Evolutionary conservation across 495 filamentous ascomycete species (phyloP), one percentile per base, ranked within the genome.

Genomic region (Recurvomyces mirabilis): DNA sequence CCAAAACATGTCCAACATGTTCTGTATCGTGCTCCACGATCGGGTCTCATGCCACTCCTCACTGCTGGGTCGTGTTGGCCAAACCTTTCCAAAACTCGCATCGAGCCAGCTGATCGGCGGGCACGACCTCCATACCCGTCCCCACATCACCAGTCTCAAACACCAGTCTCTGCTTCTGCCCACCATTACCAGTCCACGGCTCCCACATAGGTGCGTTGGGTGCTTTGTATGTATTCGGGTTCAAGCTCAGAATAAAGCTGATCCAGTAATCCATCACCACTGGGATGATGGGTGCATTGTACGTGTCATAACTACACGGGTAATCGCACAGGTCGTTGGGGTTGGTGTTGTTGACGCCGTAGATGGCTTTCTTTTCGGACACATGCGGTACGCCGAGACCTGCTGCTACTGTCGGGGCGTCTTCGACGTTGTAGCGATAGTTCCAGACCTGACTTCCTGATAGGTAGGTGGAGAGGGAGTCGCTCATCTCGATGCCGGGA

Each of bases 261-360:
- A 47, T 41, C 48, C 48, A 52, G 36, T 52, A 52, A 14, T 21
- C 21, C 47, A 47, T 46, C 20, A 52, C 48, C 17, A 52, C 19
- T 15, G 48, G 48, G 9, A 52, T 33, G 18, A 39, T 29, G 13
- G 43, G 31, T 6, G 33, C 42, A 33, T 52, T 52, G 23, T 46
- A 38, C n/a, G 43, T 41, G 11, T 25, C 10, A 33, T 52, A 52
- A 20, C 35, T 40, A 28, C 37, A 41, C 12, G 18, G 18, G 31
- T 40, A 40, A 20, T 44, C 29, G 29, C 43, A 38, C 20, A 37
- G 33, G 17, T 39, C 26, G 1, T 11, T 23, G 0, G 23, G 14
- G 28, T 28, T 34, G 7, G 26, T 36, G 37, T 40, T 40, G 35
- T 47, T 44, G 15, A 39, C 31, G 23, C 48, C 48, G 11, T 30